Conservation (phyloP, 73 alveolate genomes). For the Tetrahymena borealis region DNA sequence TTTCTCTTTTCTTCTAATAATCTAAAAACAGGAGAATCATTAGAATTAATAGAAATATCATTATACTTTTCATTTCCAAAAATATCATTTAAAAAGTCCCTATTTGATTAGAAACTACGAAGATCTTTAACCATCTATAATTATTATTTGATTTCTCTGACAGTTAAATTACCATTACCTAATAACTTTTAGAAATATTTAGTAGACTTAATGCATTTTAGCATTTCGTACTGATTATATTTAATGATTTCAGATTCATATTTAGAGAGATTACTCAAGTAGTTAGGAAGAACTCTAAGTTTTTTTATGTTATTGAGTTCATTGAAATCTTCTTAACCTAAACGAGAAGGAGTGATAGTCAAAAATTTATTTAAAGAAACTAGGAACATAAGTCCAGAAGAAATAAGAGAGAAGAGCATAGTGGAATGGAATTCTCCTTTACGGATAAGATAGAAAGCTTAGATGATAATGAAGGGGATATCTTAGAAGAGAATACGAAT, state of each 20-base stretch:
- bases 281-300: background rate
- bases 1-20: background rate
- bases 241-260: background rate
- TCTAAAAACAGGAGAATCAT: background rate
- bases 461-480: background rate
- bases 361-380: background rate
- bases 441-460: background rate
- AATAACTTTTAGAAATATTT: background rate
- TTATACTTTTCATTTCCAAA: background rate
- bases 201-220: background rate
- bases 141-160: background rate
- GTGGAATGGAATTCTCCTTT: background rate
- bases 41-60: background rate
- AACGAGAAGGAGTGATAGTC: background rate
- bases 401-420: background rate
- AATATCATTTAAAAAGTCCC: background rate
- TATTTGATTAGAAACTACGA: background rate
- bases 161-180: background rate
- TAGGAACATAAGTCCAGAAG: background rate
- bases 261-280: background rate
- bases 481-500: background rate
- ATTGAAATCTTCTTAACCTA: background rate
- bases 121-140: background rate
- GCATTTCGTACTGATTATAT: background rate
- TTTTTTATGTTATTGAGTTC: background rate